These are phyloP conservation scores for Chrysanthemum seticuspe DNA, from an alignment of 129 eudicot genomes.

Conservation along the genomic window DNA sequence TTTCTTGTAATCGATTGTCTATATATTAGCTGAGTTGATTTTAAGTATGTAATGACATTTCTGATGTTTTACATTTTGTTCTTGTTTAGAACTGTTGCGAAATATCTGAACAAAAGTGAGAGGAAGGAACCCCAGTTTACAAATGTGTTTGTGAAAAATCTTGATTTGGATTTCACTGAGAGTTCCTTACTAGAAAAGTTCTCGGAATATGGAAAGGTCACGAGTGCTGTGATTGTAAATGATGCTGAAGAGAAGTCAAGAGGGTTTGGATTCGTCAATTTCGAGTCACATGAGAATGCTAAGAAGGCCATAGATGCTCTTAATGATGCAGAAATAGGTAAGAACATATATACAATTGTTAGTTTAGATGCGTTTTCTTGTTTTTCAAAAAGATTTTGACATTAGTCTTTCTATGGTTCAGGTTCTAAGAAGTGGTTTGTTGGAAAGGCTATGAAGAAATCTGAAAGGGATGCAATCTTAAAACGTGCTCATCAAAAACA, in stretches of 20 bases:
- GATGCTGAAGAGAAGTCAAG: conserved; percentile 50
- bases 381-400: neutral
- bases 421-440: conserved; percentile 48
- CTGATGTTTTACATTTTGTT: neutral
- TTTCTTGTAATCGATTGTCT: too few relatives aligned
- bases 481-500: conserved; percentile 13
- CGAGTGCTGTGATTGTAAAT: conserved; percentile 39
- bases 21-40: too few relatives aligned
- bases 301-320: conserved; percentile 43
- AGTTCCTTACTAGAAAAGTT: conserved; percentile 36
- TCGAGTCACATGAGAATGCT: conserved; percentile 44
- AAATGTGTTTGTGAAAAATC: conserved; percentile 51
- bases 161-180: conserved; percentile 37
- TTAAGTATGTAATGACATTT: too few relatives aligned
- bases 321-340: conserved; percentile 46
- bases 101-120: conserved; percentile 46
- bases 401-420: conserved; percentile 17
- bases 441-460: conserved; percentile 45
- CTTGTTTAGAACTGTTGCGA: conserved; percentile 50
- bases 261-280: conserved; percentile 58
- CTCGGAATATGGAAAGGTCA: conserved; percentile 43
- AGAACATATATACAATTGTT: neutral
- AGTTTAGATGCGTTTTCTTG: neutral
- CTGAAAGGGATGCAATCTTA: conserved; percentile 32
- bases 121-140: conserved; percentile 43